Conservation (phyloP, 2,329 filamentous ascomycete species). For the Ilyonectria mors-panacis region DNA sequence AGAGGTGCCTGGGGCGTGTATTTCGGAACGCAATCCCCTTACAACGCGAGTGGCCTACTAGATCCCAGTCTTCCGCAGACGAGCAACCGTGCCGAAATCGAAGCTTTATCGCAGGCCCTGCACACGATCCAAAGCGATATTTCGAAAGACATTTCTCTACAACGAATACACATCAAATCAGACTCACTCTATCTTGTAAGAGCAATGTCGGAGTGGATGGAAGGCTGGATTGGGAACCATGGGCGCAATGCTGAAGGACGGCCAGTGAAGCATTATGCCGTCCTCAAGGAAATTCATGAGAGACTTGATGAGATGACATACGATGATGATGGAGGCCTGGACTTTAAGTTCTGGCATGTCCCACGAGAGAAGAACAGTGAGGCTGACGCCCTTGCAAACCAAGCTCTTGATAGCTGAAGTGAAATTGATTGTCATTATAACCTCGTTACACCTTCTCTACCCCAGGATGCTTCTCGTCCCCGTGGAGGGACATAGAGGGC, state of each 20-base stretch:
- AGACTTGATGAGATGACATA: neutral
- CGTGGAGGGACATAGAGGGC: no score
- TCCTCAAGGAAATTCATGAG: neutral
- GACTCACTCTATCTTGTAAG: neutral
- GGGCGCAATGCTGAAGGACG: neutral
- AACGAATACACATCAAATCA: neutral
- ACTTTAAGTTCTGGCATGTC: neutral
- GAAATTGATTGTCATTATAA: no score
- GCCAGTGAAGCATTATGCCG: neutral
- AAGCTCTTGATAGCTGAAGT: neutral
- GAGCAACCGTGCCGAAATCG: conserved; percentile 76
- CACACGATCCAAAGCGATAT: neutral
- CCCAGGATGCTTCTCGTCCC: no score
- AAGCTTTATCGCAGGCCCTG: conserved; percentile 76
- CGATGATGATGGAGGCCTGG: neutral
- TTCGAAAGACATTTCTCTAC: neutral
- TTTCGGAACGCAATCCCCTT: conserved; percentile 42
- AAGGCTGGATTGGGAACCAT: neutral
- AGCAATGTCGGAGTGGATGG: neutral
- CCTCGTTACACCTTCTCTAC: no score
- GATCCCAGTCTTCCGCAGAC: conserved; percentile 77
- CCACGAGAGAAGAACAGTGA: neutral
- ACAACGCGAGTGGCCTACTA: conserved; percentile 64
- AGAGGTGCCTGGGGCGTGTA: conserved; percentile 45
- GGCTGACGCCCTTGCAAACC: neutral